Evolutionary conservation across 768 basidiomycete species (phyloP).

Genomic region (Amanita muscaria): DNA sequence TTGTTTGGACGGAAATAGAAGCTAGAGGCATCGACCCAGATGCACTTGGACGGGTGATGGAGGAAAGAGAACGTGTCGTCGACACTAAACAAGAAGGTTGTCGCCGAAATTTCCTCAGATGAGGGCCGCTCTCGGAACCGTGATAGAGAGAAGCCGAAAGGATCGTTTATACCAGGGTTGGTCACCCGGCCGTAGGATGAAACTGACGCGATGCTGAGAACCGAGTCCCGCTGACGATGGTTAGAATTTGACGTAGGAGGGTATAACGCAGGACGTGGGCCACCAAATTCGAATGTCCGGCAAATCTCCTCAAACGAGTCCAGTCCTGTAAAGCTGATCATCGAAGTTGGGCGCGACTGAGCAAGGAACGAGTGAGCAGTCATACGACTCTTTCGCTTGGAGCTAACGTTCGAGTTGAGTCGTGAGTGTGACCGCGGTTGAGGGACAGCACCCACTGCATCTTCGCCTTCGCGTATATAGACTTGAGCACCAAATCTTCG

Average conservation of each 20-base stretch:
- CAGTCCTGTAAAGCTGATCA: conserved; percentile 59
- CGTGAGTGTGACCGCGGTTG: conserved; percentile 30
- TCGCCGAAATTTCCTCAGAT: too few species aligned
- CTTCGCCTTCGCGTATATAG: conserved; percentile 41
- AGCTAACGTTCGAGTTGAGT: too few species aligned
- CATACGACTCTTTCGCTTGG: conserved; percentile 19
- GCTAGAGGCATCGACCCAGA: conserved; percentile 62
- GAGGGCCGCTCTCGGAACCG: too few species aligned
- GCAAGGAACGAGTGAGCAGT: conserved; percentile 19
- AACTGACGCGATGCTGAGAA: too few species aligned
- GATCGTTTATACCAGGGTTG: conserved; percentile 56
- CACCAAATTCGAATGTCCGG: conserved; percentile 66
- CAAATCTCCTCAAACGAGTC: too few species aligned
- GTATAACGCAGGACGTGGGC: conserved; percentile 57
- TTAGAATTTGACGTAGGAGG: conserved; percentile 36
- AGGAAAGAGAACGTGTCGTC: conserved; percentile 73
- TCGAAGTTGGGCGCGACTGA: conserved; percentile 40
- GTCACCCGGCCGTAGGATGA: conserved; percentile 70
- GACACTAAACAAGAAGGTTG: conserved; percentile 45
- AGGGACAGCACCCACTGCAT: conserved; percentile 19
- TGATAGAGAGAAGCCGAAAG: too few species aligned
- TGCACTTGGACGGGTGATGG: conserved; percentile 28
- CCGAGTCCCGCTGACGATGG: conserved; percentile 43
- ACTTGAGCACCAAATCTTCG: conserved; percentile 45
- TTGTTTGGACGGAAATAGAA: conserved; percentile 57